phyloP scores from a whole-genome alignment of 1,284 basidiomycete species.

The Microbotryomycetes sp. region DNA sequence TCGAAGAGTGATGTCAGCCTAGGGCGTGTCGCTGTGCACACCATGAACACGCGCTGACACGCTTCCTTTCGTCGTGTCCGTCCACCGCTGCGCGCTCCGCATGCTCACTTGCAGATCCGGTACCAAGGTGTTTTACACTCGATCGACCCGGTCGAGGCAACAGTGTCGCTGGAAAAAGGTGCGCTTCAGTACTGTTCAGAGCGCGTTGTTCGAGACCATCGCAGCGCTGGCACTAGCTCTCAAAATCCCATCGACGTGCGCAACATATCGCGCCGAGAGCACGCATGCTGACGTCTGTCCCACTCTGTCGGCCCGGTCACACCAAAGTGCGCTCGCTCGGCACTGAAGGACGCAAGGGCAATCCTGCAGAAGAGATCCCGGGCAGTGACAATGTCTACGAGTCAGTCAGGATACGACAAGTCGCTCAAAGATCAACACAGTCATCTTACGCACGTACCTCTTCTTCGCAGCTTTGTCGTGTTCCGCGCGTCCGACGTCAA shows the following conservation, averaged over 20 bases:
- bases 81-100: neutral
- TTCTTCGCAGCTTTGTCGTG: constrained; percentile 35
- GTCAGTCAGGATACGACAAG: too few species aligned
- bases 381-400: constrained; percentile 36
- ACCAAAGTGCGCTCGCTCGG: constrained; percentile 38
- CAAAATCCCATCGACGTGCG: too few species aligned
- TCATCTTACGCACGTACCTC: neutral
- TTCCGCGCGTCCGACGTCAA: constrained; percentile 38
- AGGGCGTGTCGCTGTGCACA: neutral
- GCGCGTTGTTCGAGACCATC: too few species aligned
- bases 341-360: constrained; percentile 36
- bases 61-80: neutral
- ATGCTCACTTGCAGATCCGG: constrained; percentile 14
- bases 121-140: constrained; percentile 35
- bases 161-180: constrained; percentile 35
- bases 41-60: neutral
- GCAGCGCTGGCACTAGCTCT: too few species aligned
- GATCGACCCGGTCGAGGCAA: constrained; percentile 36
- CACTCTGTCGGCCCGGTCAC: too few species aligned
- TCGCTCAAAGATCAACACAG: too few species aligned
- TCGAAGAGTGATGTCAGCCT: constrained; percentile 33
- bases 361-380: constrained; percentile 35
- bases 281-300: too few species aligned
- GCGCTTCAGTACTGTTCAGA: neutral
- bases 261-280: too few species aligned